A percentile compares a stretch with the other conserved stretches of the same genome.
phyloP scores from a whole-genome alignment of 495 filamentous ascomycete genomes.

The Hyaloscypha bicolor region DNA sequence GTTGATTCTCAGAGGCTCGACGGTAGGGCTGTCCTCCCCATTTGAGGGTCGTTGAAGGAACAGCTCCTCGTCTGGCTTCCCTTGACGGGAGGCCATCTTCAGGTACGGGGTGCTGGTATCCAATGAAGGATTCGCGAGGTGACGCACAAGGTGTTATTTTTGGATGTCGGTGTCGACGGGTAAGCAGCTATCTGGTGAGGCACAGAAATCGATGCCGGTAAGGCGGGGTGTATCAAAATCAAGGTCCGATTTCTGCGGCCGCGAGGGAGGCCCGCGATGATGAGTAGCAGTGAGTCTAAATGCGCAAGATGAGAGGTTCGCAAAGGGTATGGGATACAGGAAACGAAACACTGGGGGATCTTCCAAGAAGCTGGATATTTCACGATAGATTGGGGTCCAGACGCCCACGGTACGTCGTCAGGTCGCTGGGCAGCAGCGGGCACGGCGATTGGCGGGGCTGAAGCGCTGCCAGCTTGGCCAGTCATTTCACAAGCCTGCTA shows the following conservation, averaged over 20 bases:
- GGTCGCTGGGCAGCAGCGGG: constrained; percentile 4
- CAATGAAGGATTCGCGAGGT: constrained; percentile 29
- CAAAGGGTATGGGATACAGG: constrained; percentile 14
- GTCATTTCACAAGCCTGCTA: constrained; percentile 2
- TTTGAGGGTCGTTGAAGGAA: constrained; percentile 64
- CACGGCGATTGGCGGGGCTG: constrained; percentile 23
- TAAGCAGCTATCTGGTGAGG: constrained; percentile 22
- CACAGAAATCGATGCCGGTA: constrained; percentile 29
- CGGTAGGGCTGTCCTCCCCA: constrained; percentile 66
- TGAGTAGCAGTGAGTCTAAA: not conserved
- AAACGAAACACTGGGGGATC: constrained; percentile 20
- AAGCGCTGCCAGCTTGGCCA: constrained; percentile 23
- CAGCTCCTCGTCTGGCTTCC: constrained; percentile 72
- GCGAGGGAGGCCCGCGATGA: constrained; percentile 11
- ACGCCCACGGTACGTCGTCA: constrained; percentile 14
- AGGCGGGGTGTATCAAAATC: constrained; percentile 19
- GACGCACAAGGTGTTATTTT: constrained; percentile 34
- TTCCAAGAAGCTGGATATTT: constrained; percentile 19
- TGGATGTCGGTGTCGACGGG: constrained; percentile 27
- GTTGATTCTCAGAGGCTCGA: constrained; percentile 85
- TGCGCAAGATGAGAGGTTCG: constrained; percentile 17
- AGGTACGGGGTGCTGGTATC: constrained; percentile 20
- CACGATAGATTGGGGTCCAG: constrained; percentile 17
- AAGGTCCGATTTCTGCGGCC: constrained; percentile 30
- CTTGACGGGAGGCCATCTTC: constrained; percentile 35